Percentiles rank a stretch among this genome's conserved stretches.
phyloP scores from a whole-genome alignment of 2,329 filamentous ascomycete genomes.

The Exserohilum rostratum region DNA sequence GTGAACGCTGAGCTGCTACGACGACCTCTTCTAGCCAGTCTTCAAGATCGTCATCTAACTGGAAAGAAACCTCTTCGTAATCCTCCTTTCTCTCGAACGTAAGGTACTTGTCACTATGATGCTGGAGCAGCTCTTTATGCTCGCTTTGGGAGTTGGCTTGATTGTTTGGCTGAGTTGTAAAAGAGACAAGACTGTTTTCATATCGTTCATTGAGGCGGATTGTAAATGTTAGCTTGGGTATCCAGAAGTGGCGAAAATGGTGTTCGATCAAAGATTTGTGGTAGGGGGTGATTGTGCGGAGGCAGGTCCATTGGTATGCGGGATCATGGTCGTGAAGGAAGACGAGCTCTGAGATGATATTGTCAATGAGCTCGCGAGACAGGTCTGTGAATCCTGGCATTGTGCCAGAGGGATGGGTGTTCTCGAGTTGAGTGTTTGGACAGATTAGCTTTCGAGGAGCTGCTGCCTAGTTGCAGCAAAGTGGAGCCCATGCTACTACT shows the following conservation, averaged over 20 bases:
- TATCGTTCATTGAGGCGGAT: background rate
- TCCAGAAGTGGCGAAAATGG: constrained; percentile 6
- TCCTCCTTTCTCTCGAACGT: background rate
- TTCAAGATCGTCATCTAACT: background rate
- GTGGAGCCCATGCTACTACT: background rate
- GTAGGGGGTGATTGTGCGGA: constrained; percentile 9
- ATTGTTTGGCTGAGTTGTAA: background rate
- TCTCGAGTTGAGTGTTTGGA: background rate
- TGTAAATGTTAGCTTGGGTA: constrained; percentile 4
- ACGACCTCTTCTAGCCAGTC: background rate
- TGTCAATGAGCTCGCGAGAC: constrained; percentile 10
- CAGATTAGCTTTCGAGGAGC: no score
- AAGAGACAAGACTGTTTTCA: background rate
- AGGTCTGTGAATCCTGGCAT: background rate
- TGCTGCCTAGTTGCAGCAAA: background rate
- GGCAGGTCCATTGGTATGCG: constrained; percentile 11
- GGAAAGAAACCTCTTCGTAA: background rate
- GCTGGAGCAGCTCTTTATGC: background rate
- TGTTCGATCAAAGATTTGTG: constrained; percentile 5
- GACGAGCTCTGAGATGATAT: constrained; percentile 10
- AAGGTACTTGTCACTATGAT: background rate
- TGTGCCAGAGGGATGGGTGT: background rate
- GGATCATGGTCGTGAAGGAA: constrained; percentile 5
- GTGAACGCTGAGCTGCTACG: background rate
- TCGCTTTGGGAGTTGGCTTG: background rate